Base-by-base conservation (phyloP, 805 yeast species). In the Saturnispora silvae region DNA sequence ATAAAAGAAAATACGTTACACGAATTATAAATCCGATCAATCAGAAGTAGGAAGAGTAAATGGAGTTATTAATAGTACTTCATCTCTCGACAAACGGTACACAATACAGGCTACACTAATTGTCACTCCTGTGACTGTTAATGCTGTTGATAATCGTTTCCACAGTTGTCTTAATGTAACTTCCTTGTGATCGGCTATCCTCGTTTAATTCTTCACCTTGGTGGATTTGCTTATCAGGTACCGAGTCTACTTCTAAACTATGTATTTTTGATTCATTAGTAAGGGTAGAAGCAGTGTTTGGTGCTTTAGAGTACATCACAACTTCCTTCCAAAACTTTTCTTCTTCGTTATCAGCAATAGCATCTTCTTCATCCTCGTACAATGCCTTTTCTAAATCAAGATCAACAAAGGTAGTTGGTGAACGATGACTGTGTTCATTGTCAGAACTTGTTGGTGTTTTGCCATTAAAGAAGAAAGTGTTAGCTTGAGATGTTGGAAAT, bases 401-500 rank as follows among this genome's bases (percentile, higher is more conserved):
- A 17, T 37, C 43, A 38, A 27, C 35, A 19, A 37, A 28, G 4
- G 36, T 37, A 5, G 37, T 28, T 19, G 54, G 54, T 28, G 35
- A 27, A 20, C 38, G 35, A 15, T 41, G 40, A 33, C 35, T 37
- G 20, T 35, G 33, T 25, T 39, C 34, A 19, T 24, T 20, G 15
- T 43, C 41, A 10, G 42, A 36, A 16, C 39, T 28, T 14, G 40
- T 20, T 14, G 30, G 31, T 13, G 51, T 48, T 19, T 31, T 36
- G 3, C 34, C 18, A 31, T 18, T 36, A 11, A 31, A 30, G 33
- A 54, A 42, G 35, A 45, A 48, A 1, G 53, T 45, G 34, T 50
- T 49, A 11, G 50, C 47, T 5, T 55, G 45, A 1, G 75, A 64
- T 3, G 61, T 59, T 17, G 77, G 68, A 7, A 46, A 47, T 3